A percentile compares a stretch with the other conserved stretches of the same genome.
Conservation (phyloP, 2,329 filamentous ascomycete species). For the Alternaria arbusti region DNA sequence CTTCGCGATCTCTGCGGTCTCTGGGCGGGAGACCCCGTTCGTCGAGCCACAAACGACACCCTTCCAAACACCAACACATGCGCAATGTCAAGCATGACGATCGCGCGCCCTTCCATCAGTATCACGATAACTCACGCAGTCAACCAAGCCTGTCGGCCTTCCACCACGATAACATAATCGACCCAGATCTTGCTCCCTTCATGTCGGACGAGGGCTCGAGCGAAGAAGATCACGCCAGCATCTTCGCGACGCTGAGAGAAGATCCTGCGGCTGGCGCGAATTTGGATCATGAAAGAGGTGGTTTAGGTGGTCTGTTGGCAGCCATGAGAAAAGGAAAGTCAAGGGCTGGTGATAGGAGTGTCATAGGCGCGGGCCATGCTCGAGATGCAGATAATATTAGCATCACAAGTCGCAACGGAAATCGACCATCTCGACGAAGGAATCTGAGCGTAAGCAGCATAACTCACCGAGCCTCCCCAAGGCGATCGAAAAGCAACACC, state of each 20-base stretch:
- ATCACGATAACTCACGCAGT: constrained; percentile 70
- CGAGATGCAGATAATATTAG: constrained; percentile 71
- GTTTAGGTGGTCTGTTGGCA: constrained; percentile 74
- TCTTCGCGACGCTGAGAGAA: constrained; percentile 75
- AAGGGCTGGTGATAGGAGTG: constrained; percentile 73
- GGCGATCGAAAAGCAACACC: constrained; percentile 64
- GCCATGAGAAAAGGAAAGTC: constrained; percentile 79
- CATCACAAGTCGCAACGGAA: constrained; percentile 67
- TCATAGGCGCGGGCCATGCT: constrained; percentile 64
- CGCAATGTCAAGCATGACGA: constrained; percentile 82
- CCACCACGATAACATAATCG: constrained; percentile 97
- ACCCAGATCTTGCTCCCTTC: constrained; percentile 92
- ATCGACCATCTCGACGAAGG: constrained; percentile 71
- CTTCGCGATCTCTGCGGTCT: constrained; percentile 86
- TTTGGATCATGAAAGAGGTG: constrained; percentile 74
- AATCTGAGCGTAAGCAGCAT: constrained; percentile 86
- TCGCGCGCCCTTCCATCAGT: constrained; percentile 84
- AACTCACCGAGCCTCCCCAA: constrained; percentile 74
- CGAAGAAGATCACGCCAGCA: constrained; percentile 87
- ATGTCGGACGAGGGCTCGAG: constrained; percentile 95
- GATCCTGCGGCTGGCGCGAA: constrained; percentile 67
- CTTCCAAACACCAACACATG: constrained; percentile 85
- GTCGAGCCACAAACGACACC: constrained; percentile 81
- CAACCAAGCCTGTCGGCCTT: constrained; percentile 83
- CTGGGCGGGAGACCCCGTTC: constrained; percentile 73